phyloP scores from a whole-genome alignment of 257 asterid genomes.

The Solanum pennellii region DNA sequence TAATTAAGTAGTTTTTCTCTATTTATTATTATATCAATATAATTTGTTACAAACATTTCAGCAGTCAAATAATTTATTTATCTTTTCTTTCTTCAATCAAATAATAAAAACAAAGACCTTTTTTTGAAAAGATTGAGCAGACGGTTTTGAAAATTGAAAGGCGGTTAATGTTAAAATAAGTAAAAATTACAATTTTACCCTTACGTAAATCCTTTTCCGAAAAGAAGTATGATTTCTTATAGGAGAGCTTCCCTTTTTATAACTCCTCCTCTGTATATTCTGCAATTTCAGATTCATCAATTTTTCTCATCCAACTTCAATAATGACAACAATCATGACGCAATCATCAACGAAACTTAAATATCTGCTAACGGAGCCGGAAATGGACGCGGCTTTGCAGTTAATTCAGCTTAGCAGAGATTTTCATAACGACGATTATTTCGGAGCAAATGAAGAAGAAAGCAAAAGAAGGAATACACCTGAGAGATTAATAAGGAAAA shows the following conservation, averaged over 20 bases:
- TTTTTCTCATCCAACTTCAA: background rate
- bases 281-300: background rate
- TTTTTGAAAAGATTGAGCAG: background rate
- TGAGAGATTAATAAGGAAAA: background rate
- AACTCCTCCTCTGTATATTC: background rate
- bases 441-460: background rate
- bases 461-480: background rate
- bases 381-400: constrained; percentile 20
- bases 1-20: too few species aligned
- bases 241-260: background rate
- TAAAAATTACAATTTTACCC: background rate
- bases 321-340: background rate
- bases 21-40: background rate
- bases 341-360: background rate
- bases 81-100: background rate
- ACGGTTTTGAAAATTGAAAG: background rate
- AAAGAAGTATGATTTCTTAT: background rate
- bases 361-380: background rate
- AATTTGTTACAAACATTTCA: background rate
- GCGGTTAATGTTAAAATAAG: background rate
- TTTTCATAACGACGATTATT: background rate
- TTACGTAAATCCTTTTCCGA: background rate
- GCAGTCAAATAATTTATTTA: background rate
- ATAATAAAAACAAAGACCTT: too few species aligned
- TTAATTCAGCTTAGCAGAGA: constrained; percentile 26